These are phyloP conservation scores for Leishmania turanica DNA, from an alignment of 208 protist species.

Conservation along the genomic window DNA sequence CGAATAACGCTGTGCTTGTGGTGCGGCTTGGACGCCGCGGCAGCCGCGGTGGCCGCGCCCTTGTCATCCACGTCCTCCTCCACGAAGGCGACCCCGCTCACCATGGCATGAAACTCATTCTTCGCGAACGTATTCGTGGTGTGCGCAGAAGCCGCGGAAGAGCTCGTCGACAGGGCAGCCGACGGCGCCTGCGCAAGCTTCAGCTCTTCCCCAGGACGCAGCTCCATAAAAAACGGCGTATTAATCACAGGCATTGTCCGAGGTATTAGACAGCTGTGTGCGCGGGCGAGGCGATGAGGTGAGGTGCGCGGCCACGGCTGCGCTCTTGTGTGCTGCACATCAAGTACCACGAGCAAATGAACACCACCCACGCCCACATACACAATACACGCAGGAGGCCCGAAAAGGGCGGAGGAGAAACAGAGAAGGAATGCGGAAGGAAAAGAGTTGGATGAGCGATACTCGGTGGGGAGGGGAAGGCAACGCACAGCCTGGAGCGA, in stretches of 20 bases:
- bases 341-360: neutral
- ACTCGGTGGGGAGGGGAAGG: neutral
- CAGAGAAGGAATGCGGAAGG: neutral
- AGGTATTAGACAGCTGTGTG: neutral
- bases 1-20: constrained; percentile 34
- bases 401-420: neutral
- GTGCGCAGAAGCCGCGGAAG: neutral
- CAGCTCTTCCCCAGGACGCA: constrained; percentile 46
- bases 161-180: neutral
- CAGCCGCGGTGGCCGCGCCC: neutral
- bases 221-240: constrained; percentile 53
- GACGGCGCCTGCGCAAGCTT: constrained; percentile 18
- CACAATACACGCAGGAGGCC: neutral
- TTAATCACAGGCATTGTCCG: constrained; percentile 44
- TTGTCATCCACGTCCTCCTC: constrained; percentile 22
- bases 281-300: neutral
- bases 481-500: neutral
- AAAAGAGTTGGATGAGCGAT: neutral
- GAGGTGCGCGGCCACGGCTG: neutral
- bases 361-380: neutral
- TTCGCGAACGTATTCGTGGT: constrained; percentile 21
- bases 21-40: neutral
- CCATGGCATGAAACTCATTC: constrained; percentile 40
- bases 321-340: neutral
- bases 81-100: constrained; percentile 40